Conservation (phyloP, 768 basidiomycete species). For the Strobilomyces echinocephalus region DNA sequence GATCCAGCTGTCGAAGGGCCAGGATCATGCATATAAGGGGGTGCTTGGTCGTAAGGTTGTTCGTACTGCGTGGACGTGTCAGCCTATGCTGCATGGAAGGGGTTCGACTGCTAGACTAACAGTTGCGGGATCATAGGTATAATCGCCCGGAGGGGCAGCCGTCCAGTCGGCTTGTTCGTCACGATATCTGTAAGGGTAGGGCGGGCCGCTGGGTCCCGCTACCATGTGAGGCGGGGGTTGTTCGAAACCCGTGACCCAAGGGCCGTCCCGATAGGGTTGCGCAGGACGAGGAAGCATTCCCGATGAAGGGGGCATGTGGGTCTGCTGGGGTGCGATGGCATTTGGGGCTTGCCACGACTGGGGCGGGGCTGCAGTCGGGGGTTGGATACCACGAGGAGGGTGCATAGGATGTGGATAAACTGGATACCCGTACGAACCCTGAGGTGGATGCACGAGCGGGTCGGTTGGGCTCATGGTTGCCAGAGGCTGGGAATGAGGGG, state of each 20-base stretch:
- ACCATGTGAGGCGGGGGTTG: constrained; percentile 47
- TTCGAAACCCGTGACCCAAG: constrained; percentile 56
- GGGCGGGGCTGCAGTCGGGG: constrained; percentile 45
- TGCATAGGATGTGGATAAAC: constrained; percentile 41
- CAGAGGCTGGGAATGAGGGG: constrained; percentile 26
- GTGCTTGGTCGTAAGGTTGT: constrained; percentile 50
- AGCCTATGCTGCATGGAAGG: neutral
- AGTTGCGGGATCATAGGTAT: constrained; percentile 48
- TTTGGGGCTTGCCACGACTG: constrained; percentile 63
- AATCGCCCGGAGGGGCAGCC: constrained; percentile 39
- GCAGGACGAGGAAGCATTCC: constrained; percentile 44
- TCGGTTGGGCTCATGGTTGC: constrained; percentile 27
- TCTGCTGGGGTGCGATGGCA: constrained; percentile 62
- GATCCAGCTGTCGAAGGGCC: constrained; percentile 43
- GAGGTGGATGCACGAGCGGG: constrained; percentile 27
- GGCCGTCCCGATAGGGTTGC: constrained; percentile 43
- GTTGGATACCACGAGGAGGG: constrained; percentile 39
- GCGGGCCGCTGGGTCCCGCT: constrained; percentile 38
- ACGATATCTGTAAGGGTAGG: constrained; percentile 59
- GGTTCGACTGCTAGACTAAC: constrained; percentile 32
- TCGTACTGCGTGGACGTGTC: constrained; percentile 42
- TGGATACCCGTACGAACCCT: constrained; percentile 27
- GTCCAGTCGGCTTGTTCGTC: constrained; percentile 54
- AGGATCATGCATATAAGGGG: constrained; percentile 54
- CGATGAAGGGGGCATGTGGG: constrained; percentile 48